phyloP scores from a whole-genome alignment of 352 stramenopile genomes.

The Globisporangium nagaii region DNA sequence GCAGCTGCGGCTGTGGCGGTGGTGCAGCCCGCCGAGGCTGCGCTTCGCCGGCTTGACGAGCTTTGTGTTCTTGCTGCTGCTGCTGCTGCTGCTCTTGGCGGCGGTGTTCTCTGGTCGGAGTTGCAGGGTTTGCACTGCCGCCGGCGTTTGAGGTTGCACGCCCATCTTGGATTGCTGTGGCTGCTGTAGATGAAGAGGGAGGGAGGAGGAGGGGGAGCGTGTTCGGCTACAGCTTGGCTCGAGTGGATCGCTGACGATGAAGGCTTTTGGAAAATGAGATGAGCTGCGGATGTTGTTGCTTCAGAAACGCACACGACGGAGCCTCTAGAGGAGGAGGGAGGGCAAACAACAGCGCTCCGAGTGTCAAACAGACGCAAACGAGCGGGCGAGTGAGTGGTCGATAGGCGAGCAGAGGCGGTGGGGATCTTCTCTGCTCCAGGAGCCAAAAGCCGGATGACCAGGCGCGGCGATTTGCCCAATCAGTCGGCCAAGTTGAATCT shows the following conservation, averaged over 20 bases:
- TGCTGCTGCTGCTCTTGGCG: neutral
- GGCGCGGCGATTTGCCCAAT: neutral
- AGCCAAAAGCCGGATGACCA: constrained; percentile 4
- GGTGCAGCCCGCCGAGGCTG: constrained; percentile 27
- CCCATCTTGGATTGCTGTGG: constrained; percentile 24
- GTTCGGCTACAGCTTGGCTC: constrained; percentile 7
- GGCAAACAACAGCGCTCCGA: too few species aligned
- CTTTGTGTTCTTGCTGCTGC: constrained; percentile 4
- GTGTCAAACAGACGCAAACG: neutral
- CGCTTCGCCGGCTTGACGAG: constrained; percentile 20
- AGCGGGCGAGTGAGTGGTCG: neutral
- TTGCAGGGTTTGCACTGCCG: constrained; percentile 11
- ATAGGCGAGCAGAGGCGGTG: neutral
- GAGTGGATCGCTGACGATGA: neutral
- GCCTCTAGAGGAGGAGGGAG: too few species aligned
- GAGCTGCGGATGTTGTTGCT: neutral
- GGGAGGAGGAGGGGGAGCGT: neutral
- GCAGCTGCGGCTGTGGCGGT: constrained; percentile 15
- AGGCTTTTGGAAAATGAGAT: constrained; percentile 7
- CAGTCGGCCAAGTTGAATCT: constrained; percentile 5
- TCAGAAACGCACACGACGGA: constrained; percentile 4
- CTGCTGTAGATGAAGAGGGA: too few species aligned
- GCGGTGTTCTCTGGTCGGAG: constrained; percentile 10
- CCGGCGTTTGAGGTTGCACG: constrained; percentile 32
- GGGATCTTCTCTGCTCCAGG: neutral